Evolutionary conservation across 2,329 filamentous ascomycete species (phyloP).

Genomic region (Colletotrichum horii): DNA sequence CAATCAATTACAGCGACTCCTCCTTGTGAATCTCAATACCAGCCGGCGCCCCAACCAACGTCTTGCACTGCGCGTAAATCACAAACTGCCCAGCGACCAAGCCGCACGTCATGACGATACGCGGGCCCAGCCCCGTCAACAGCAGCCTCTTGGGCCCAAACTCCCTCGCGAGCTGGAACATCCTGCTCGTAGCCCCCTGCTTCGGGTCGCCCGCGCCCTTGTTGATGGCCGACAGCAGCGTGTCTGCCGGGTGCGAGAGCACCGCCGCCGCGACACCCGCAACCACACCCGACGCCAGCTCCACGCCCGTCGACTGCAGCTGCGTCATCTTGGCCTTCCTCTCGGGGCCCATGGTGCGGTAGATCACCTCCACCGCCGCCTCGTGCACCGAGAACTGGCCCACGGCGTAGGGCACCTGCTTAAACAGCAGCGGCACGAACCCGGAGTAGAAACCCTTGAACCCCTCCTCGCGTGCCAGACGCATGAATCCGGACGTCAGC

Average conservation of each 20-base stretch:
- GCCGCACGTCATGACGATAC: constrained; percentile 59
- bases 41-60: constrained; percentile 55
- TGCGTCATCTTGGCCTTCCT: constrained; percentile 72
- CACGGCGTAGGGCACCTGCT: constrained; percentile 93
- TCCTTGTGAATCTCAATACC: constrained; percentile 61
- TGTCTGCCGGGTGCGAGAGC: constrained; percentile 87
- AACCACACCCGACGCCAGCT: constrained; percentile 84
- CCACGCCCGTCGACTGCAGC: constrained; percentile 79
- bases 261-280: constrained; percentile 89
- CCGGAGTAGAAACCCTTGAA: constrained; percentile 87
- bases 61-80: constrained; percentile 60
- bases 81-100: constrained; percentile 60
- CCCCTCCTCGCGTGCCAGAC: constrained; percentile 79
- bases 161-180: constrained; percentile 56
- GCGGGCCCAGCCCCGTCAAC: constrained; percentile 52
- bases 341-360: constrained; percentile 67
- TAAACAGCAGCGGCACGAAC: constrained; percentile 85
- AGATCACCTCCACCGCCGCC: constrained; percentile 81
- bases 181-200: constrained; percentile 53
- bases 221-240: constrained; percentile 60
- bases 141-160: constrained; percentile 55
- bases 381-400: constrained; percentile 95
- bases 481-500: constrained; percentile 73
- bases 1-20: neutral
- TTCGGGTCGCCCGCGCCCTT: constrained; percentile 55